A percentile compares a stretch with the other conserved stretches of the same genome.
phyloP scores from a whole-genome alignment of 768 basidiomycete species.

The Mycena sanguinolenta region DNA sequence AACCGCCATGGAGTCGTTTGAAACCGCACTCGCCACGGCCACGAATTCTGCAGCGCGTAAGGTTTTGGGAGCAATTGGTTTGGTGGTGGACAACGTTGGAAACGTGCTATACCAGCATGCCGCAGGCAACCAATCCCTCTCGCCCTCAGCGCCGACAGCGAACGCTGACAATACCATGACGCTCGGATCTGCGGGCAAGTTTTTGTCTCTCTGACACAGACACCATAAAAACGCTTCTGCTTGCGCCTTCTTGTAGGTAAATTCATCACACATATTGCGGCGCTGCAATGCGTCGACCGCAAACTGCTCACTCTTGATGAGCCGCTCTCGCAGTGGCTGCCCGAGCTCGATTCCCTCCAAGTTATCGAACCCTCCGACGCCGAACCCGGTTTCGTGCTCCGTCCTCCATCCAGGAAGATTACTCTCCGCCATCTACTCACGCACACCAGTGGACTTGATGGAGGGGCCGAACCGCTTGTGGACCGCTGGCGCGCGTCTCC shows the following conservation, averaged over 20 bases:
- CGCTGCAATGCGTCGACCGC: conserved; percentile 33
- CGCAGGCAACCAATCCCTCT: conserved; percentile 26
- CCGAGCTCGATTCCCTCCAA: conserved; percentile 24
- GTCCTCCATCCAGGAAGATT: conserved; percentile 7
- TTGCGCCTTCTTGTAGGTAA: not conserved
- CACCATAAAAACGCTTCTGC: no score
- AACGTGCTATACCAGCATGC: conserved; percentile 27
- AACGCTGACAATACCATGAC: conserved; percentile 22
- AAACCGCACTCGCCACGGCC: conserved; percentile 14
- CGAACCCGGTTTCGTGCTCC: conserved; percentile 23
- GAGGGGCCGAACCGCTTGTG: conserved; percentile 20
- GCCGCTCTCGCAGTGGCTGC: conserved; percentile 11
- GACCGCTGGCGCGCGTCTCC: conserved; percentile 22
- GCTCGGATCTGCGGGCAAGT: conserved; percentile 21
- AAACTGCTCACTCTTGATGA: conserved; percentile 24
- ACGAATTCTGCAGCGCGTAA: conserved; percentile 8
- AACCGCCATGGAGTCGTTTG: conserved; percentile 28
- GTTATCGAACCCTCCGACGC: conserved; percentile 8
- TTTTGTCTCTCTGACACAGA: not conserved
- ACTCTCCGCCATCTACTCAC: conserved; percentile 37
- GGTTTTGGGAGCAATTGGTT: conserved; percentile 28
- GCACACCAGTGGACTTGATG: conserved; percentile 27
- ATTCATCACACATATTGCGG: conserved; percentile 33
- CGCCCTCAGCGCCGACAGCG: conserved; percentile 4
- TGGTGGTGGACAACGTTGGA: conserved; percentile 28